Conservation (phyloP, 805 yeast species). For the Pachysolen tannophilus region DNA sequence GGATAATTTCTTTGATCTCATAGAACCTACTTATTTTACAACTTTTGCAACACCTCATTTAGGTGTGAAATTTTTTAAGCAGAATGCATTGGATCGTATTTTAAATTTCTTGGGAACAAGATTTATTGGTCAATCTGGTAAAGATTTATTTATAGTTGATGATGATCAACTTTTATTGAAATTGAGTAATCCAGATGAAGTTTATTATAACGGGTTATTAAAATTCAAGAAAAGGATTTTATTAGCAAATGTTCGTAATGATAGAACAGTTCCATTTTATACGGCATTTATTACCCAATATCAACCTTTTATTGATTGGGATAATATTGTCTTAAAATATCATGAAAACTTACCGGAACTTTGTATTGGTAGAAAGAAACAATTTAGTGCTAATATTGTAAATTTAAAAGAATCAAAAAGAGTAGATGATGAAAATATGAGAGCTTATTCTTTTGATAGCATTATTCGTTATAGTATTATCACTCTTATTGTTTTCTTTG, state of each 20-base stretch:
- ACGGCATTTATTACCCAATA: slow-evolving; percentile 69
- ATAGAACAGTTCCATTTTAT: slow-evolving; percentile 81
- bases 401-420: slow-evolving; percentile 31
- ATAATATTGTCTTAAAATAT: slow-evolving; percentile 36
- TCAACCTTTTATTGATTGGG: slow-evolving; percentile 67
- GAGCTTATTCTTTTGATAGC: background rate
- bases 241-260: slow-evolving; percentile 73
- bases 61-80: slow-evolving; percentile 44
- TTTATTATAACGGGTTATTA: slow-evolving; percentile 46
- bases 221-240: slow-evolving; percentile 49
- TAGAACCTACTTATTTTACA: slow-evolving; percentile 55
- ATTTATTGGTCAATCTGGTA: slow-evolving; percentile 60
- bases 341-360: slow-evolving; percentile 36
- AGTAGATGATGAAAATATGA: slow-evolving; percentile 9
- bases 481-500: slow-evolving; percentile 12
- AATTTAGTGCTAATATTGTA: slow-evolving; percentile 39
- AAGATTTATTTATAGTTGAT: slow-evolving; percentile 57
- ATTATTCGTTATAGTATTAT: slow-evolving; percentile 18
- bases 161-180: slow-evolving; percentile 36
- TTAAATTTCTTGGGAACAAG: slow-evolving; percentile 47
- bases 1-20: slow-evolving; percentile 39
- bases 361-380: slow-evolving; percentile 26
- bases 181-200: slow-evolving; percentile 43
- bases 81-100: slow-evolving; percentile 20
- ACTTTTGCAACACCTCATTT: slow-evolving; percentile 80